phyloP scores from a whole-genome alignment of 257 asterid species.

The Knoxia roxburghii region DNA sequence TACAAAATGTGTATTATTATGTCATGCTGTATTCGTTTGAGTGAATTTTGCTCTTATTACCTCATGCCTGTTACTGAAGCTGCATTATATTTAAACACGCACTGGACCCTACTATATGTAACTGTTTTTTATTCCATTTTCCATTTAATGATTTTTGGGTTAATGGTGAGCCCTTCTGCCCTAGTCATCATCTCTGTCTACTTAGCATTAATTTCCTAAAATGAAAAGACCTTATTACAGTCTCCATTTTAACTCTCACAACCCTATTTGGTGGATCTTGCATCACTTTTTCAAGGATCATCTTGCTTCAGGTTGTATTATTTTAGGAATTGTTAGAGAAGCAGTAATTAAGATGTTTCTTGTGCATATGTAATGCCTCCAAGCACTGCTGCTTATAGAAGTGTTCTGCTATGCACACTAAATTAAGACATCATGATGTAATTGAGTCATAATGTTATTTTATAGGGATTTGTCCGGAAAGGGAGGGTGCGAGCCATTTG shows the following conservation, averaged over 20 bases:
- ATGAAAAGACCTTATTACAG: not conserved
- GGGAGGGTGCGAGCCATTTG: constrained; percentile 94
- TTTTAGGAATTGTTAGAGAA: not conserved
- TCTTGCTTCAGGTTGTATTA: not conserved
- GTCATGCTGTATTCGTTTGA: not conserved
- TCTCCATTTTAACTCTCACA: not conserved
- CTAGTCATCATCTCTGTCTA: not conserved
- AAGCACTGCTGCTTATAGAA: not conserved
- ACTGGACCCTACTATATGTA: too few relatives aligned
- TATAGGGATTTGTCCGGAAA: constrained; percentile 88
- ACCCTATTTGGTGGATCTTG: not conserved
- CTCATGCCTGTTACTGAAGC: not conserved
- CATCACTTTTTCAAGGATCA: not conserved
- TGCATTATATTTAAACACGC: not conserved
- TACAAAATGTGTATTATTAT: not conserved
- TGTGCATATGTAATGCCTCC: not conserved
- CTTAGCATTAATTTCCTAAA: not conserved
- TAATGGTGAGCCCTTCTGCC: not conserved
- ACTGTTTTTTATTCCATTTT: not conserved
- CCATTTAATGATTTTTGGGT: not conserved
- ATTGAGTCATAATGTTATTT: constrained; percentile 12
- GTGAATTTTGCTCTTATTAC: not conserved
- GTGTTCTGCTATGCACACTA: not conserved
- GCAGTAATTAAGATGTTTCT: constrained; percentile 1
- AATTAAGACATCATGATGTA: not conserved